Evolutionary conservation across 306 rosid genomes (phyloP).

Genomic region (Cicer pinnatifidum): DNA sequence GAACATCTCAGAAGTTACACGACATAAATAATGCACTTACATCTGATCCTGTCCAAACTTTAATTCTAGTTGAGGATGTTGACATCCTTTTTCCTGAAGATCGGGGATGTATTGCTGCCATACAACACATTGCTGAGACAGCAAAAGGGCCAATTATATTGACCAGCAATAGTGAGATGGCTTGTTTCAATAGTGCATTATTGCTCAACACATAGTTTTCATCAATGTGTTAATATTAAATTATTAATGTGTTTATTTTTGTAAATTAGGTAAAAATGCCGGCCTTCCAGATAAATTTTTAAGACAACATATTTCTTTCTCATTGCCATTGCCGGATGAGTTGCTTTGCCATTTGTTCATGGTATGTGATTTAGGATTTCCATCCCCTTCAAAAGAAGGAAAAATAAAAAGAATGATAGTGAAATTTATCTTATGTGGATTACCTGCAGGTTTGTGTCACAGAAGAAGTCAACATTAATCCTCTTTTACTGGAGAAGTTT

Average conservation of each 20-base stretch:
- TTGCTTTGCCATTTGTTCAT: slow-evolving; percentile 65
- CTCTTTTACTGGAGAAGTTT: slow-evolving; percentile 64
- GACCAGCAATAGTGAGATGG: slow-evolving; percentile 89
- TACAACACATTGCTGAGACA: slow-evolving; percentile 74
- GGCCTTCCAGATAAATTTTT: slow-evolving; percentile 63
- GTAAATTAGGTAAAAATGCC: slow-evolving; percentile 64
- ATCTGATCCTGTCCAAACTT: slow-evolving; percentile 51
- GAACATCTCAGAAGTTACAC: slow-evolving; percentile 41
- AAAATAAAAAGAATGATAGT: slow-evolving; percentile 30
- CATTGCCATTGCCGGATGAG: slow-evolving; percentile 64
- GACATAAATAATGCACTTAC: slow-evolving; percentile 42
- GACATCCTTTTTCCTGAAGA: slow-evolving; percentile 82
- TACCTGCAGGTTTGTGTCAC: slow-evolving; percentile 71
- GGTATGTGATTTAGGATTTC: slow-evolving; percentile 58
- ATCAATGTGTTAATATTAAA: slow-evolving; percentile 26
- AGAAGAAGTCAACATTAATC: slow-evolving; percentile 60
- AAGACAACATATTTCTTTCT: slow-evolving; percentile 61
- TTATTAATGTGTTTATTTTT: slow-evolving; percentile 36
- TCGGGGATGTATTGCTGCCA: slow-evolving; percentile 80
- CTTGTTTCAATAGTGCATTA: slow-evolving; percentile 42
- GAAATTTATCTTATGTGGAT: slow-evolving; percentile 36
- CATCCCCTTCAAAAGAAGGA: slow-evolving; percentile 6
- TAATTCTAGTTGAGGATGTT: slow-evolving; percentile 86
- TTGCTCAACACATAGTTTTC: slow-evolving; percentile 33
- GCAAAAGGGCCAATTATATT: slow-evolving; percentile 86